These are phyloP conservation scores for Talaromyces trachyspermus DNA, from an alignment of 495 filamentous ascomycete genomes.

Conservation along the genomic window DNA sequence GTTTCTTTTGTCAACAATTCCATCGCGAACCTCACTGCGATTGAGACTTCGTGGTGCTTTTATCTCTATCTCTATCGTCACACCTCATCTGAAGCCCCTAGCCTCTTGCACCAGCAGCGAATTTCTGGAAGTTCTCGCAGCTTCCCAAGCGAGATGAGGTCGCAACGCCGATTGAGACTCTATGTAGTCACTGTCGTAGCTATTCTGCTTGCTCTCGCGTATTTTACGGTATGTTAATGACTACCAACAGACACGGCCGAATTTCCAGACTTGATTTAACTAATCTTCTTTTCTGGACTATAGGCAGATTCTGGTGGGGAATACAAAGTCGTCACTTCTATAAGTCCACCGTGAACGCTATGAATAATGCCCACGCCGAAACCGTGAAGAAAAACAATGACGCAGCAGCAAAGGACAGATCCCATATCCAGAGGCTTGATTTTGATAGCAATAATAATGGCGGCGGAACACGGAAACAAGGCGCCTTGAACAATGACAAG, in stretches of 20 bases:
- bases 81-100: no score
- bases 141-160: constrained; percentile 51
- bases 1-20: no score
- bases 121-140: background rate
- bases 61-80: no score
- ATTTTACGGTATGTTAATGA: constrained; percentile 45
- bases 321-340: constrained; percentile 45
- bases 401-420: constrained; percentile 28
- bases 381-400: constrained; percentile 22
- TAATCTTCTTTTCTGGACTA: background rate
- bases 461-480: constrained; percentile 23
- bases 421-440: constrained; percentile 24
- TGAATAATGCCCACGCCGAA: constrained; percentile 29
- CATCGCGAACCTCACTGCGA: no score
- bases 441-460: constrained; percentile 7
- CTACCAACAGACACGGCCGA: background rate
- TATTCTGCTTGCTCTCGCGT: constrained; percentile 51
- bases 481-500: constrained; percentile 32
- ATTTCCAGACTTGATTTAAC: background rate
- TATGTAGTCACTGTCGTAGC: constrained; percentile 50
- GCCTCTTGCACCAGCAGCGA: no score
- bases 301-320: constrained; percentile 35
- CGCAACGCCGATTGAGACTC: constrained; percentile 57
- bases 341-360: constrained; percentile 39
- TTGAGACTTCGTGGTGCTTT: no score